Base-by-base conservation (phyloP, 768 basidiomycete genomes). In the Auricularia sp. region DNA sequence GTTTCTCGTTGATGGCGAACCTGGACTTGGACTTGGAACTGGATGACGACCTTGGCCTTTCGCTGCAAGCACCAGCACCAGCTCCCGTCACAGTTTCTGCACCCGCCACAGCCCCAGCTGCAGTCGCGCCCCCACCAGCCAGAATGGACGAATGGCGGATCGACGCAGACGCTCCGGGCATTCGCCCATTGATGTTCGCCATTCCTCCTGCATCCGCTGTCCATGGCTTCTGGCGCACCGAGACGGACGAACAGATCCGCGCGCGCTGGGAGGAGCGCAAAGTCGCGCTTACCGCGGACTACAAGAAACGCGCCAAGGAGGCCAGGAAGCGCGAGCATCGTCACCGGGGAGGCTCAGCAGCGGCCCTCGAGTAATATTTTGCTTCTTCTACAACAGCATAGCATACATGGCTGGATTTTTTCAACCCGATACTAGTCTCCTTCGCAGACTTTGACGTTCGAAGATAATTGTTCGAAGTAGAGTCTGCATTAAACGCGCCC, bases 301-400 rank as follows among this genome's bases (percentile, higher is more conserved):
- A 91, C 90, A 91, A 90, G 76, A 83, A 83, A 70, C 75, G 88
- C 58, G 85, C 84, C 75, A 82, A 86, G 65, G 91, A 92, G 70
- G 91, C 89, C 14, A 81, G 83, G 59, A 90, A 90, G 75, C 81
- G 79, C 67, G 76, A 82, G 68, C 76, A 86, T 66, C 81, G 83
- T 68, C 81, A 76, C 24, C 81, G 79, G 3, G 81, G 76, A 11
- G 78, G 70, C 18, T 79, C 72, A 56, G 70, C 56, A 10, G 75
- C 39, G 8, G 39, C 7, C 13, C 8, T 77, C 5, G 65, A 63
- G 24, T 29, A 59, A 88, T 29, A 29, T 29, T 29, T 29, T 29
- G 29, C 29, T 29, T 29, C 29, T 29, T 29, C 29, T 29, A 29
- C 29, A 29, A 29, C 29, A 29, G 29, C 29, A 29, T 29, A 29